Evolutionary conservation across 1,284 basidiomycete genomes (phyloP).

Genomic region (Irpex rosettiformis): DNA sequence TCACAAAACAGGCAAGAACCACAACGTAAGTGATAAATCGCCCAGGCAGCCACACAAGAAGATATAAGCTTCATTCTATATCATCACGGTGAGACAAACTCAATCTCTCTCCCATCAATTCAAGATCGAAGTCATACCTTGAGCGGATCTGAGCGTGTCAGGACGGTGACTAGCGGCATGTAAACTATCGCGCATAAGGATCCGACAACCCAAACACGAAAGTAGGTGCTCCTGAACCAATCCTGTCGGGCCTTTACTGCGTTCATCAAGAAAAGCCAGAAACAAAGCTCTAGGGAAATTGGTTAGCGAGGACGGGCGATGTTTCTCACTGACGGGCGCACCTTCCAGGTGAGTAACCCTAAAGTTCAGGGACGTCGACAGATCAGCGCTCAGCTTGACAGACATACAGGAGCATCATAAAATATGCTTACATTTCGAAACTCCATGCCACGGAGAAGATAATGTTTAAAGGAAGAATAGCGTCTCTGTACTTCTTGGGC

Average conservation of each 20-base stretch:
- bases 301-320: neutral
- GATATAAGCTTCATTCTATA: slow-evolving; percentile 63
- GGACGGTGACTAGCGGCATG: slow-evolving; percentile 64
- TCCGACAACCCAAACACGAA: slow-evolving; percentile 65
- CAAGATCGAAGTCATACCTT: slow-evolving; percentile 39
- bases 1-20: slow-evolving; percentile 67
- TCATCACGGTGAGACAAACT: neutral
- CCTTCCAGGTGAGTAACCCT: slow-evolving; percentile 80
- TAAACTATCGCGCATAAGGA: slow-evolving; percentile 57
- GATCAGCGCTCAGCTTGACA: neutral
- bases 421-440: slow-evolving; percentile 60
- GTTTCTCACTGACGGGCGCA: slow-evolving; percentile 22
- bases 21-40: slow-evolving; percentile 60
- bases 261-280: slow-evolving; percentile 78
- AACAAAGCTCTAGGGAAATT: slow-evolving; percentile 59
- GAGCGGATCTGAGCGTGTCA: slow-evolving; percentile 53
- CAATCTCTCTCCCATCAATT: neutral
- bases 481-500: slow-evolving; percentile 39
- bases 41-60: slow-evolving; percentile 69
- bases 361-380: neutral
- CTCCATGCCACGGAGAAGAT: slow-evolving; percentile 63
- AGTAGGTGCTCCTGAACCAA: slow-evolving; percentile 74
- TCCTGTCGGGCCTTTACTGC: slow-evolving; percentile 55
- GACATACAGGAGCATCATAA: neutral
- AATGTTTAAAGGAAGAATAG: slow-evolving; percentile 61